A percentile compares a stretch with the other conserved stretches of the same genome.
phyloP scores from a whole-genome alignment of 2,329 filamentous ascomycete species.

The Emmonsiellopsis sp. region DNA sequence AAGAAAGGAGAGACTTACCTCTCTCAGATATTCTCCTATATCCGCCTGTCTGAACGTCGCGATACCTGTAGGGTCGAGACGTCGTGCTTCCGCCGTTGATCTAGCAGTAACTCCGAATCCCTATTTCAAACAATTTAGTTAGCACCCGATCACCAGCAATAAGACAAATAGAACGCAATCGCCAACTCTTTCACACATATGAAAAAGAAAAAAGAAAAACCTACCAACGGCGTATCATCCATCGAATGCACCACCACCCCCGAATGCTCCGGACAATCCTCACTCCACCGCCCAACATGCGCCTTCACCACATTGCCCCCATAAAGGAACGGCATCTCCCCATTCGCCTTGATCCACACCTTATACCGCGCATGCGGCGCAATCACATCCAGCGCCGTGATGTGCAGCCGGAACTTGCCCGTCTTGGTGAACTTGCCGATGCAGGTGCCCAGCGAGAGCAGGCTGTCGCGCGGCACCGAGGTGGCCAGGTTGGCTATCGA shows the following conservation, averaged over 20 bases:
- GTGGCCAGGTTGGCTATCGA: conserved; percentile 87
- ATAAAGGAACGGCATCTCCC: conserved; percentile 95
- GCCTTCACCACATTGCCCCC: conserved; percentile 82
- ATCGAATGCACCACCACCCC: conserved; percentile 85
- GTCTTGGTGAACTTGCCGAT: conserved; percentile 89
- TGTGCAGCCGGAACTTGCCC: conserved; percentile 87
- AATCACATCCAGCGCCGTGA: conserved; percentile 78
- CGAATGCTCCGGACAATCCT: conserved; percentile 88
- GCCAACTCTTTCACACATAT: background rate
- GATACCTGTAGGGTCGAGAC: conserved; percentile 82
- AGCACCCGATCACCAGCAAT: background rate
- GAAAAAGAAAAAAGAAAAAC: conserved; percentile 13
- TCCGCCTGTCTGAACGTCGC: conserved; percentile 88
- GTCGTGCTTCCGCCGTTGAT: conserved; percentile 71
- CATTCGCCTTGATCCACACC: conserved; percentile 93
- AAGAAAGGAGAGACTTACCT: conserved; percentile 36
- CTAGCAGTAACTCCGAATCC: conserved; percentile 90
- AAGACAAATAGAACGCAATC: background rate
- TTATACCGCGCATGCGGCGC: conserved; percentile 90
- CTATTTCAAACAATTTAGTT: conserved; percentile 31
- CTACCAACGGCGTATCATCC: conserved; percentile 71
- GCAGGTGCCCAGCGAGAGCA: conserved; percentile 83
- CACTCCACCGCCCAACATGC: conserved; percentile 73
- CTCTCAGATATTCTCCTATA: conserved; percentile 87
- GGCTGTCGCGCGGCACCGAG: conserved; percentile 68